Evolutionary conservation across 176 grass and related monocot species (phyloP), one percentile per base, ranked within the genome.

Genomic region (Zizania latifolia): DNA sequence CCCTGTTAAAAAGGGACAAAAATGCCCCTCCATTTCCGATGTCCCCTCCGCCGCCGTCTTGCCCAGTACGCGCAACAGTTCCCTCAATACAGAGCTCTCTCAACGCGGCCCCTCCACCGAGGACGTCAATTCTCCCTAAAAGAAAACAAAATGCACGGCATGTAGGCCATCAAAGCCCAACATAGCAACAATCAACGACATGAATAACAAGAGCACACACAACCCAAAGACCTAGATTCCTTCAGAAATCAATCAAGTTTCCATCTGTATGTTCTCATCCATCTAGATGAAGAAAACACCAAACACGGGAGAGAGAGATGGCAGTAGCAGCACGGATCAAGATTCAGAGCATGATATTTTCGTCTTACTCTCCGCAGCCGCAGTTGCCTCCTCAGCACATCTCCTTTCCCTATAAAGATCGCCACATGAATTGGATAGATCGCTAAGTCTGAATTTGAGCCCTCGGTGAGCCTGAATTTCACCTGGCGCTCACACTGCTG

Each of bases 361-460:
- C n/a, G 27, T 21, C 71, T 87, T 79, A 96, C 91, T 91, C 94
- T 82, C 71, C 78, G 63, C 94, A 98, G 4, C 94, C 94, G 74
- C 89, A 98, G 68, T 92, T 98, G n/a, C 89, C 91, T 64, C 84
- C 91, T 41, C 95, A 99, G 91, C 95, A 99, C 94, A 92, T 98
- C 30, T 21, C 64, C 10, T 19, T 43, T 30, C 17, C 13, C 24
- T 43, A 0, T 28, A 58, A 19, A 63, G 39, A 50, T 29, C 12
- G 4, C 15, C 30, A 10, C 53, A 56, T 31, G 17, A 1, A 59
- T 4, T n/a, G 64, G n/a, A n/a, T n/a, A n/a, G n/a, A n/a, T n/a
- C n/a, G n/a, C n/a, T n/a, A n/a, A n/a, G n/a, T n/a, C n/a, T n/a
- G n/a, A n/a, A n/a, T n/a, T n/a, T n/a, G n/a, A n/a, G n/a, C n/a